Base-by-base conservation (phyloP, 306 rosid species). In the Nissolia schottii region DNA sequence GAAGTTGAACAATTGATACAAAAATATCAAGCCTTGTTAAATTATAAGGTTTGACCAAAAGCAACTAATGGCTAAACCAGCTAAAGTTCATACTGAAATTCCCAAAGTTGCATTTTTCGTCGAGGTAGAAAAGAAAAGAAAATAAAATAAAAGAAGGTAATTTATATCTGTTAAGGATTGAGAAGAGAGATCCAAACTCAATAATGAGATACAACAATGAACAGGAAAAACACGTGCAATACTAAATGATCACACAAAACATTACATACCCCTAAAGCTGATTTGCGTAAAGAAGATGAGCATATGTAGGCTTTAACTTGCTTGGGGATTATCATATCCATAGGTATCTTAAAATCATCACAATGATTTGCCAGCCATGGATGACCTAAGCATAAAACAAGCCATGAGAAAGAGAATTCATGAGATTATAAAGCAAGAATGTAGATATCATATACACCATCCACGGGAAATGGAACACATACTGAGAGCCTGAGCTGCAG, bases 401-500 rank as follows among this genome's bases (percentile, higher is more conserved):
- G 31, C 38, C n/a, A 66, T 70, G 31, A 75, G 61, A 35, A 67
- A 70, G 37, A 38, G 55, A 64, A 67, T 2, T 43, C 16, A 62
- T 5, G 31, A 62, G 56, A 46, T 24, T 27, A 23, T 38, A 37
- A 28, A 48, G 6, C 4, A 45, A 41, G 72, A 27, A 59, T n/a
- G 18, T 62, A 20, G 65, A 73, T 56, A 53, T 12, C 69, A 40
- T 6, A 34, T 24, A 37, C 40, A 22, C 12, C 3, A n/a, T 37
- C 62, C 62, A 54, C 29, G 28, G 37, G 41, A 66, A 75, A 75
- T 56, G 41, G 60, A 75, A 81, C 50, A 69, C 71, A 77, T 49
- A 72, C 68, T 24, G 32, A 90, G 85, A 53, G 96, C 96, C 84
- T 90, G 96, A 70, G 85, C 83, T 27, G 96, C 96, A 2, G 96